Evolutionary conservation across 495 filamentous ascomycete genomes (phyloP).

Genomic region (Penicillium paxilli): DNA sequence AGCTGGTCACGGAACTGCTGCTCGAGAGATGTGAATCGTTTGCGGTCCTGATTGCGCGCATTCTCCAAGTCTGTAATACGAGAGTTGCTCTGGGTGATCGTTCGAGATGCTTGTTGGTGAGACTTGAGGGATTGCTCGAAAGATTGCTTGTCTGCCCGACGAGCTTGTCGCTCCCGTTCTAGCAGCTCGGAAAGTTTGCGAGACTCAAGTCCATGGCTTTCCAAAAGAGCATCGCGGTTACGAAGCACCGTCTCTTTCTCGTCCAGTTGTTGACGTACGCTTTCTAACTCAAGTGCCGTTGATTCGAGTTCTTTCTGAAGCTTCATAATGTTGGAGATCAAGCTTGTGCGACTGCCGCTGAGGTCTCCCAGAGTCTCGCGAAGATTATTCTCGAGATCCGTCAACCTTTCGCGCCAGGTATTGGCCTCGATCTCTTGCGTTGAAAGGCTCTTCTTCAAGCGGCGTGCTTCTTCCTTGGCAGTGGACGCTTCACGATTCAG

Average conservation of each 20-base stretch:
- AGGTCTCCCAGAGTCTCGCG: slow-evolving; percentile 81
- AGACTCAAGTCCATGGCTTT: slow-evolving; percentile 82
- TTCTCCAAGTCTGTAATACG: slow-evolving; percentile 83
- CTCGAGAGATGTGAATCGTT: slow-evolving; percentile 72
- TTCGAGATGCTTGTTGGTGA: slow-evolving; percentile 78
- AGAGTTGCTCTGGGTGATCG: slow-evolving; percentile 77
- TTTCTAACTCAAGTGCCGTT: slow-evolving; percentile 78
- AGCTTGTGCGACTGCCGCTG: slow-evolving; percentile 79
- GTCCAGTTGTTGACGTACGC: slow-evolving; percentile 66
- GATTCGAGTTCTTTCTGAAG: slow-evolving; percentile 85
- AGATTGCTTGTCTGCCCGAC: slow-evolving; percentile 78
- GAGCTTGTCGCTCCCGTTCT: slow-evolving; percentile 84
- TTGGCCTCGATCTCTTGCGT: slow-evolving; percentile 83
- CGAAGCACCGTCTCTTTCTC: slow-evolving; percentile 89
- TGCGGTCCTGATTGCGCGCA: slow-evolving; percentile 68
- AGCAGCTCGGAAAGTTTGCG: slow-evolving; percentile 83
- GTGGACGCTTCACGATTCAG: slow-evolving; percentile 77
- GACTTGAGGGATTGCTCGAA: slow-evolving; percentile 86
- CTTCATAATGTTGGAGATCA: slow-evolving; percentile 84
- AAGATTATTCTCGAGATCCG: slow-evolving; percentile 85
- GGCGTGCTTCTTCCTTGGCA: slow-evolving; percentile 83
- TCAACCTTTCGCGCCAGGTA: slow-evolving; percentile 83
- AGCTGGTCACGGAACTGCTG: slow-evolving; percentile 81
- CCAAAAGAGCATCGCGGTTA: slow-evolving; percentile 88
- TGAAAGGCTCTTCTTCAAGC: slow-evolving; percentile 76